Evolutionary conservation across 2,329 filamentous ascomycete genomes (phyloP).

Genomic region (Saccharata proteae): DNA sequence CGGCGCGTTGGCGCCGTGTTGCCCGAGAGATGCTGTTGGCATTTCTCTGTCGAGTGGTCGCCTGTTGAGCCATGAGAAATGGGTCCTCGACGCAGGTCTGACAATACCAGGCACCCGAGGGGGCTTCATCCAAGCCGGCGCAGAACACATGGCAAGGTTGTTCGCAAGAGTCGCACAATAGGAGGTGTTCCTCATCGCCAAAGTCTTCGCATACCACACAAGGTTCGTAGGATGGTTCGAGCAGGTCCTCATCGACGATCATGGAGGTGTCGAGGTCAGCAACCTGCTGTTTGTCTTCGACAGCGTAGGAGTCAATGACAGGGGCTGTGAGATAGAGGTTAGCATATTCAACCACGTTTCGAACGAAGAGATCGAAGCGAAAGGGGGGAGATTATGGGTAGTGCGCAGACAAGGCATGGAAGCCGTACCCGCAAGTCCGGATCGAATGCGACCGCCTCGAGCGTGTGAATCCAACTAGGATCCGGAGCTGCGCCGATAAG

Average conservation of each 20-base stretch:
- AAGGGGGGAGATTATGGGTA: no score
- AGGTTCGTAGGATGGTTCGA: constrained; percentile 39
- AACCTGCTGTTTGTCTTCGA: constrained; percentile 78
- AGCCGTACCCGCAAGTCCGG: no score
- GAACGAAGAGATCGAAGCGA: not conserved
- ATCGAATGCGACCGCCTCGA: no score
- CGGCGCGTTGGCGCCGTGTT: constrained; percentile 11
- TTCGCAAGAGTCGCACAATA: constrained; percentile 87
- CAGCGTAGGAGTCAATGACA: constrained; percentile 47
- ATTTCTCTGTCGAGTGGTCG: constrained; percentile 18
- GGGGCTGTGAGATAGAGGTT: constrained; percentile 34
- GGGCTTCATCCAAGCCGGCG: constrained; percentile 67
- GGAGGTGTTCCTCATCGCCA: constrained; percentile 71
- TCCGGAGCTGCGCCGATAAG: no score
- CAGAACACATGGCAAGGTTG: constrained; percentile 86
- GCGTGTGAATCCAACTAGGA: no score
- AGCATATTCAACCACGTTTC: not conserved
- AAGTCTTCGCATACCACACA: constrained; percentile 75
- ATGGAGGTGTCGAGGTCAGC: constrained; percentile 78
- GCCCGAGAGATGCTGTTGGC: constrained; percentile 17
- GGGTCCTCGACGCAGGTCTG: constrained; percentile 53
- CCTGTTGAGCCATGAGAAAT: constrained; percentile 19
- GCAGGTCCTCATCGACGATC: constrained; percentile 58
- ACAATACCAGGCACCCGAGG: constrained; percentile 79
- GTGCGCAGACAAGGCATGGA: no score